These are phyloP conservation scores for Euphorbia tirucalli DNA, from an alignment of 345 rosid species.

Conservation along the genomic window DNA sequence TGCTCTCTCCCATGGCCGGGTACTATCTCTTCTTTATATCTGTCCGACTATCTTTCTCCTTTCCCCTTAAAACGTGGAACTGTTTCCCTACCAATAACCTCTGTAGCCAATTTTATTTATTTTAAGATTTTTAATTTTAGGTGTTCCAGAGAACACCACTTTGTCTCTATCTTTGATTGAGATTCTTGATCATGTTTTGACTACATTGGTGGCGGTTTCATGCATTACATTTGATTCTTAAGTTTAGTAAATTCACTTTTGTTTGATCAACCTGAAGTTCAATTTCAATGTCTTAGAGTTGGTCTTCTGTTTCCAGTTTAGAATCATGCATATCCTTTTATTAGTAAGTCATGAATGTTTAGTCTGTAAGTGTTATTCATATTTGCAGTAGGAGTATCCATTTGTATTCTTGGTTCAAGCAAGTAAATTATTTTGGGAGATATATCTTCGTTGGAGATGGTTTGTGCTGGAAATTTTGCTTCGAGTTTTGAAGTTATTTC, in stretches of 20 bases:
- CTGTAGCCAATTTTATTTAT: not conserved
- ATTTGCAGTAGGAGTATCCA: not conserved
- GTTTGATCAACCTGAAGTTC: not conserved
- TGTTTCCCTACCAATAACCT: not conserved
- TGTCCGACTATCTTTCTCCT: not conserved
- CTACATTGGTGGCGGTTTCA: not conserved
- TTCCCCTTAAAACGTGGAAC: not conserved
- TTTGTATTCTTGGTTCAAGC: not conserved
- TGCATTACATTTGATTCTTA: not conserved
- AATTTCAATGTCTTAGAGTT: not conserved
- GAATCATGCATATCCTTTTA: not conserved
- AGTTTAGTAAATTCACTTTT: not conserved
- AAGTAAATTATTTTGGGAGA: not conserved
- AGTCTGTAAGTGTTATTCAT: not conserved
- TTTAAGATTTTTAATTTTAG: not conserved
- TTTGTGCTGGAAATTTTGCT: not conserved
- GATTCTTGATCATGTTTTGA: not conserved
- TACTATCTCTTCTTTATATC: constrained; percentile 18
- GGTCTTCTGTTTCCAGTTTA: not conserved
- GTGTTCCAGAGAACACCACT: not conserved
- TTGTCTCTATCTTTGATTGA: not conserved
- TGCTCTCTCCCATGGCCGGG: constrained; percentile 71
- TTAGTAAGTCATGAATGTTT: not conserved
- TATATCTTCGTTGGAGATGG: not conserved
- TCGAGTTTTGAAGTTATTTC: not conserved